Evolutionary conservation across 768 basidiomycete genomes (phyloP).

Genomic region (Agaricus sinodeliciosus): DNA sequence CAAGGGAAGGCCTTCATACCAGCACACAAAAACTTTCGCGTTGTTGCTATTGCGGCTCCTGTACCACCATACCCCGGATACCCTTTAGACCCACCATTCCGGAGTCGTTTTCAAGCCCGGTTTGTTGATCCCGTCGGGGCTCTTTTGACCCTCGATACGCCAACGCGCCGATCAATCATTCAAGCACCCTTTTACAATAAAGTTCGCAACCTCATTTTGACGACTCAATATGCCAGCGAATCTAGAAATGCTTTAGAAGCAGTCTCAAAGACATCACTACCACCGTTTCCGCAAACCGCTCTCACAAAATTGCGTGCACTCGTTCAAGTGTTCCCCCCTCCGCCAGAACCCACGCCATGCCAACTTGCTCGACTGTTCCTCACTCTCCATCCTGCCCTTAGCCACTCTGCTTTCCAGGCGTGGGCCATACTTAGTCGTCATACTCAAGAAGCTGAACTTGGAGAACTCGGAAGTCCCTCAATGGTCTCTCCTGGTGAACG

Average conservation of each 20-base stretch:
- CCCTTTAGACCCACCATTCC: constrained; percentile 60
- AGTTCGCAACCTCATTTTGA: constrained; percentile 49
- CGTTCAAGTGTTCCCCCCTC: constrained; percentile 42
- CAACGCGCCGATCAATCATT: constrained; percentile 5
- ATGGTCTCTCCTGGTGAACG: constrained; percentile 32
- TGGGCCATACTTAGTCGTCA: constrained; percentile 58
- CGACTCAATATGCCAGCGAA: constrained; percentile 60
- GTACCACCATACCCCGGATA: constrained; percentile 65
- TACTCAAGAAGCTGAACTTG: constrained; percentile 46
- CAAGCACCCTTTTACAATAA: constrained; percentile 29
- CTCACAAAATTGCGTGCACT: constrained; percentile 44
- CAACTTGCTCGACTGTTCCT: constrained; percentile 51
- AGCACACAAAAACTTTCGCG: constrained; percentile 61
- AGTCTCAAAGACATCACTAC: constrained; percentile 45
- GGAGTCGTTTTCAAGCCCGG: constrained; percentile 63
- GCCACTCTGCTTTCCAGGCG: constrained; percentile 50
- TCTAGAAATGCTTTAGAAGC: constrained; percentile 45
- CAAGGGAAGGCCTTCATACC: constrained; percentile 47
- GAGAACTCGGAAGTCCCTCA: constrained; percentile 43
- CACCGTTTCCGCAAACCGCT: constrained; percentile 62
- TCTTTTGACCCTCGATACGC: constrained; percentile 35
- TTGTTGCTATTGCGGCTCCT: constrained; percentile 64
- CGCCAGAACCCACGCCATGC: constrained; percentile 29
- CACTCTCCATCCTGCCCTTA: constrained; percentile 52
- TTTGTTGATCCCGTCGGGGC: constrained; percentile 58